Evolutionary conservation across 768 basidiomycete species (phyloP).

Genomic region (Strobilomyces echinocephalus): DNA sequence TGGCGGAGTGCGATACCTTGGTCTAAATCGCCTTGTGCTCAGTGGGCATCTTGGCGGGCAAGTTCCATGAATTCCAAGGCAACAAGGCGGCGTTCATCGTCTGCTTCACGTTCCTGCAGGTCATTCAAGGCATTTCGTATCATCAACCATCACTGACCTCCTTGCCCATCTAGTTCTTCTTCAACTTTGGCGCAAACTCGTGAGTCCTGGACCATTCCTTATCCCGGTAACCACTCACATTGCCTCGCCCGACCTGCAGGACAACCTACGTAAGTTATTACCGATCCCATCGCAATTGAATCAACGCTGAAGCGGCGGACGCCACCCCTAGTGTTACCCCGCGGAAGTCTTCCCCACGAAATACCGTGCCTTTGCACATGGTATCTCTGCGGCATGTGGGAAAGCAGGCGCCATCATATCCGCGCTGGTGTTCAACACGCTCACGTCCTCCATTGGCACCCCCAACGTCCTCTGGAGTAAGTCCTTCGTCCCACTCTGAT

Average conservation of each 20-base stretch:
- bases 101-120: slow-evolving; percentile 66
- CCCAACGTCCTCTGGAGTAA: slow-evolving; percentile 67
- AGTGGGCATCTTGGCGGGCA: slow-evolving; percentile 69
- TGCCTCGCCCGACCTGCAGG: slow-evolving; percentile 21
- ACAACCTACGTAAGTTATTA: slow-evolving; percentile 45
- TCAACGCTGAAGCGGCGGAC: background rate
- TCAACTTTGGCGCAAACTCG: slow-evolving; percentile 78
- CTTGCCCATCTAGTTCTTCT: slow-evolving; percentile 53
- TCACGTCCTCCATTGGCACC: slow-evolving; percentile 58
- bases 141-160: background rate
- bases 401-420: slow-evolving; percentile 77
- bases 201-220: slow-evolving; percentile 25
- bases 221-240: background rate
- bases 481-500: slow-evolving; percentile 22
- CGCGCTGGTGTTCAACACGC: slow-evolving; percentile 65
- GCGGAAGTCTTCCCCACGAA: slow-evolving; percentile 79
- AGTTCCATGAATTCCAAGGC: slow-evolving; percentile 44
- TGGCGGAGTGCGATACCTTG: background rate
- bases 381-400: slow-evolving; percentile 67
- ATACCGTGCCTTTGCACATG: slow-evolving; percentile 70
- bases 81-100: slow-evolving; percentile 61
- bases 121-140: slow-evolving; percentile 12
- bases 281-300: no score
- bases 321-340: slow-evolving; percentile 52
- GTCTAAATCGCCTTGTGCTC: background rate